Base-by-base conservation (phyloP, 345 rosid species). In the Acer negundo region DNA sequence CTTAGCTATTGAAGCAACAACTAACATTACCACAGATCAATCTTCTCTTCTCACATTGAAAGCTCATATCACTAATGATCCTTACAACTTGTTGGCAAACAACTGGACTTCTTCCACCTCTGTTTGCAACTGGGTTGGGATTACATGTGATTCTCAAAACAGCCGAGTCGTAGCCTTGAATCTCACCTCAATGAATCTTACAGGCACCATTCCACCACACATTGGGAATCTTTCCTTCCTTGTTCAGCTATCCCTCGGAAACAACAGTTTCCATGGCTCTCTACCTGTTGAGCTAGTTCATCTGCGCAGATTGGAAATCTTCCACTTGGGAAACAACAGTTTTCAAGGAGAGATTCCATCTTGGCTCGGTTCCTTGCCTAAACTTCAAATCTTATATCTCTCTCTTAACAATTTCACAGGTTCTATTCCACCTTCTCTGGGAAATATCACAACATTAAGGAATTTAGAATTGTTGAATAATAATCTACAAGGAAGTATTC, bases 161-260 rank as follows among this genome's bases (percentile, higher is more conserved):
- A n/a, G n/a, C n/a, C n/a, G n/a, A n/a, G n/a, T n/a, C n/a, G n/a
- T n/a, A n/a, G n/a, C n/a, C n/a, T n/a, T n/a, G n/a, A n/a, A n/a
- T n/a, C n/a, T n/a, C n/a, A n/a, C n/a, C n/a, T n/a, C n/a, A n/a
- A n/a, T n/a, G n/a, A n/a, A n/a, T n/a, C n/a, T n/a, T n/a, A n/a
- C n/a, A n/a, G n/a, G n/a, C n/a, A n/a, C n/a, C n/a, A n/a, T n/a
- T 11, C 78, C 85, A 31, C 70, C 83, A 4, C 70, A 75, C 6
- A 15, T 72, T 2, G 82, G 82, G 6, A 79, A 73, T n/a, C 19
- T 79, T 1, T 75, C 77, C 1, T 71, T 67, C 24, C 69, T 82
- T n/a, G 0, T n/a, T 46, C 0, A 20, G 51, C 17, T 82, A 23
- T 1, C 10, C 3, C 3, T 77, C 22, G 3, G 26, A 28, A 68